Evolutionary conservation across 768 basidiomycete genomes (phyloP), one percentile per base, ranked within the genome.

Genomic region (Termitomyces sp.): DNA sequence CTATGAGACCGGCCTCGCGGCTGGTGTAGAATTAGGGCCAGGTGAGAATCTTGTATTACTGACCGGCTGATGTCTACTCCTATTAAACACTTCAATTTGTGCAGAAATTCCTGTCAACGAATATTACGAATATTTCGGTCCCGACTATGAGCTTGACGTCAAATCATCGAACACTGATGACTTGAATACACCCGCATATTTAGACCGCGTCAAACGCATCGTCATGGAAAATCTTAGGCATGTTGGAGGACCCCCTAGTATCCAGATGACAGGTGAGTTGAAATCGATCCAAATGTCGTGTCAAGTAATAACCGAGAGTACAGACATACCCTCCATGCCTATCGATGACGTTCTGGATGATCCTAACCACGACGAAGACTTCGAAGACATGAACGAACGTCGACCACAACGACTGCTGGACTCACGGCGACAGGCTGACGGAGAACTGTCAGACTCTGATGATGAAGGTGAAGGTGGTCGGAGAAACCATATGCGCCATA

Each of bases 101-200:
- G 9, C 20, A 60, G 96, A 93, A 70, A 96, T 99, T 57, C 97
- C 97, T 2, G 89, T 96, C 65, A 99, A 98, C 69, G 97, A 99
- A 76, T 99, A 98, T 76, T 98, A 96, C 70, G 96, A 98, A 71
- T 98, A 98, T 74, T 98, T 98, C 73, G 97, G 97, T 0, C 97
- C 97, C 3, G 94, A 96, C 69, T 98, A 98, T 69, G 86, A 95
- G 71, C 83, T 99, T 37, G 94, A 99, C 71, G 97, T 99, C 34
- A 92, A 89, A 68, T 78, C 94, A 12, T 95, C 93, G 12, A 99
- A 98, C 71, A 91, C 94, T 62, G 95, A 97, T 66, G 96, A 99
- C 70, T 77, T 96, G 77, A 99, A 99, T 70, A 92, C 92, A 3
- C 86, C 85, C 5, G 91, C 92, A 62, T 99, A 98, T 73, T 81